Conservation (phyloP, 345 rosid species). For the Tarenaya hassleriana region DNA sequence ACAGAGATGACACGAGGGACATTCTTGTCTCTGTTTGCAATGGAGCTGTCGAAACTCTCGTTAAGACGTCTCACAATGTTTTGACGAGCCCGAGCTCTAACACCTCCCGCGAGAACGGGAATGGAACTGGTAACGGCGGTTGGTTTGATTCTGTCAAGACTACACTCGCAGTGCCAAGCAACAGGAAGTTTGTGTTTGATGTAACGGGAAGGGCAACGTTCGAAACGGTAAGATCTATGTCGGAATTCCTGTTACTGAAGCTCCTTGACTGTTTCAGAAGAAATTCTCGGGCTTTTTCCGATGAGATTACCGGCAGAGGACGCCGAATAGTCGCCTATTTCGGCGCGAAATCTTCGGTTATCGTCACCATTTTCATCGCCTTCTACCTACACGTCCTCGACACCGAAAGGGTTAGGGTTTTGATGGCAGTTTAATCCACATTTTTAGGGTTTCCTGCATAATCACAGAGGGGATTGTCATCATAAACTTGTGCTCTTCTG, state of each 20-base stretch:
- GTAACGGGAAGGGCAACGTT: slow-evolving; percentile 90
- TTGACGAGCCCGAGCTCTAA: slow-evolving; percentile 40
- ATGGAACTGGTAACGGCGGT: slow-evolving; percentile 35
- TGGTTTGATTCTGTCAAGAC: slow-evolving; percentile 50
- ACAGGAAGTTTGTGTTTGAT: slow-evolving; percentile 72
- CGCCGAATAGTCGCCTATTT: slow-evolving; percentile 55
- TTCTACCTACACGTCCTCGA: slow-evolving; percentile 53
- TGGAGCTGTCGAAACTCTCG: slow-evolving; percentile 69
- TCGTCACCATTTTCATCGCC: slow-evolving; percentile 70
- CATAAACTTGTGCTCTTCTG: no score
- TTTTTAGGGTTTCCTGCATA: no score
- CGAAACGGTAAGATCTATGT: slow-evolving; percentile 55
- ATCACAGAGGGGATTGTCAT: no score
- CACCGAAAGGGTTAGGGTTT: no score
- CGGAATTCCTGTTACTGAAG: slow-evolving; percentile 58
- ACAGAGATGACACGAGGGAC: slow-evolving; percentile 53
- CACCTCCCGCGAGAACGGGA: slow-evolving; percentile 13
- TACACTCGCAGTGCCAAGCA: slow-evolving; percentile 64
- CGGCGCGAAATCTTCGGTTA: slow-evolving; percentile 63
- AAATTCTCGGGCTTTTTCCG: slow-evolving; percentile 39
- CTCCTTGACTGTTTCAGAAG: slow-evolving; percentile 48
- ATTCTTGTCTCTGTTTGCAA: slow-evolving; percentile 72
- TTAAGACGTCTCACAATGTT: slow-evolving; percentile 73
- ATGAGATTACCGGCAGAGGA: slow-evolving; percentile 59
- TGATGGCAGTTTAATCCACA: no score